Evolutionary conservation across 2,329 filamentous ascomycete species (phyloP).

Genomic region (Nigrograna mackinnonii): DNA sequence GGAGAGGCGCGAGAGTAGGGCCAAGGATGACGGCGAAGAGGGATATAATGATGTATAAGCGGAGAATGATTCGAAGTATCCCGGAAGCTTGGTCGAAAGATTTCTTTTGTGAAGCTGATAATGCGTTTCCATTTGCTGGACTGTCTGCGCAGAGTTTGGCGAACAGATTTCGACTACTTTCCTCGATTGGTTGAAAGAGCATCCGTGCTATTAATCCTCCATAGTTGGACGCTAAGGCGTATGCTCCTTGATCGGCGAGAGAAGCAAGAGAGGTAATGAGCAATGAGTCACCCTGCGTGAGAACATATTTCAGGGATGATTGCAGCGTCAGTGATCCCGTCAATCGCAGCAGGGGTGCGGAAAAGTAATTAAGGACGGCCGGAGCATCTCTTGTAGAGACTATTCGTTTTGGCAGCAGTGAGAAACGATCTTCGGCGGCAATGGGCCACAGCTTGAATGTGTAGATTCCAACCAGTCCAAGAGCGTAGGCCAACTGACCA

Average conservation of each 20-base stretch:
- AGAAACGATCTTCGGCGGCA: slow-evolving; percentile 65
- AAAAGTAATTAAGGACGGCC: slow-evolving; percentile 55
- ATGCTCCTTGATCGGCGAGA: slow-evolving; percentile 82
- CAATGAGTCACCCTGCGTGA: slow-evolving; percentile 93
- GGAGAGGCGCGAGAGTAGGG: slow-evolving; percentile 72
- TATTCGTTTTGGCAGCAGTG: slow-evolving; percentile 60
- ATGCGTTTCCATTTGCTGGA: slow-evolving; percentile 9
- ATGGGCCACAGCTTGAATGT: slow-evolving; percentile 61
- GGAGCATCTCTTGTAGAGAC: slow-evolving; percentile 32
- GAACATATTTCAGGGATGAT: slow-evolving; percentile 85
- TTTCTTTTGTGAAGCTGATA: slow-evolving; percentile 14
- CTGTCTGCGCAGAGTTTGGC: slow-evolving; percentile 69
- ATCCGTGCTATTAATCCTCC: slow-evolving; percentile 86
- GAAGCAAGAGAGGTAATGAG: slow-evolving; percentile 79
- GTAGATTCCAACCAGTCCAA: slow-evolving; percentile 72
- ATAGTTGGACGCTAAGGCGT: slow-evolving; percentile 90
- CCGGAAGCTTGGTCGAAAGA: slow-evolving; percentile 43
- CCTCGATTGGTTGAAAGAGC: slow-evolving; percentile 93
- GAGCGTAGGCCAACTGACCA: slow-evolving; percentile 79
- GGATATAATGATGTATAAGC: slow-evolving; percentile 75
- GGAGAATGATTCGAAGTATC: slow-evolving; percentile 68
- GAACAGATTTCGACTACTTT: slow-evolving; percentile 88
- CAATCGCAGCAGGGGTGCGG: slow-evolving; percentile 70
- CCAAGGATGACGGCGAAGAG: slow-evolving; percentile 70
- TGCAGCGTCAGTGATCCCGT: slow-evolving; percentile 85